Conservation (phyloP, 2,329 filamentous ascomycete species). For the Cercospora nicotianae region DNA sequence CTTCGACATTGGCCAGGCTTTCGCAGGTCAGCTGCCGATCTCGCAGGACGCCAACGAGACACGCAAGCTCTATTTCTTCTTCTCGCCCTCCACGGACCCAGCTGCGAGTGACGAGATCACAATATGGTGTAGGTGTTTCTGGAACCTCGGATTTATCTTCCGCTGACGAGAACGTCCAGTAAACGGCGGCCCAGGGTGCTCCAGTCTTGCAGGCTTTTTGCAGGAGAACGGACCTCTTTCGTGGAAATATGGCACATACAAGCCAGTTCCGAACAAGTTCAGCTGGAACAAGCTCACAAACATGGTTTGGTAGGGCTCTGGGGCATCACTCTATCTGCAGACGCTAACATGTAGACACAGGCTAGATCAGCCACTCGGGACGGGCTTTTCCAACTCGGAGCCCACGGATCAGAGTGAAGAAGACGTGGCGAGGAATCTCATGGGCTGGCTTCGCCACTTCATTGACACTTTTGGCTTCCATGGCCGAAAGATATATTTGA, state of each 20-base stretch:
- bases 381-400: slow-evolving; percentile 39
- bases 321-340: background rate
- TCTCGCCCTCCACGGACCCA: slow-evolving; percentile 50
- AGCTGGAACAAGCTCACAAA: slow-evolving; percentile 66
- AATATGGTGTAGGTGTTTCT: slow-evolving; percentile 34
- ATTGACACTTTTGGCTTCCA: slow-evolving; percentile 52
- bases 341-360: background rate
- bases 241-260: slow-evolving; percentile 46
- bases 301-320: slow-evolving; percentile 59
- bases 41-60: slow-evolving; percentile 29
- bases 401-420: slow-evolving; percentile 45
- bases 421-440: slow-evolving; percentile 45
- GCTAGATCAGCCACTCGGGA: slow-evolving; percentile 51
- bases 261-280: slow-evolving; percentile 47
- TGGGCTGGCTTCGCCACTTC: slow-evolving; percentile 53
- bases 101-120: slow-evolving; percentile 44
- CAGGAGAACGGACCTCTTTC: slow-evolving; percentile 38
- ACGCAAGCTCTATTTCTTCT: slow-evolving; percentile 49
- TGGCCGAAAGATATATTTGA: slow-evolving; percentile 49
- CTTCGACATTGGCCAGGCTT: slow-evolving; percentile 40
- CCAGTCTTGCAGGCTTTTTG: slow-evolving; percentile 27
- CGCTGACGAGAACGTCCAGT: slow-evolving; percentile 18
- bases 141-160: background rate
- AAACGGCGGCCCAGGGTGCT: slow-evolving; percentile 36
- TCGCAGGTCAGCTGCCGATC: slow-evolving; percentile 38